Conservation (phyloP, 75 land plant genomes). For the Cryptomeria japonica region DNA sequence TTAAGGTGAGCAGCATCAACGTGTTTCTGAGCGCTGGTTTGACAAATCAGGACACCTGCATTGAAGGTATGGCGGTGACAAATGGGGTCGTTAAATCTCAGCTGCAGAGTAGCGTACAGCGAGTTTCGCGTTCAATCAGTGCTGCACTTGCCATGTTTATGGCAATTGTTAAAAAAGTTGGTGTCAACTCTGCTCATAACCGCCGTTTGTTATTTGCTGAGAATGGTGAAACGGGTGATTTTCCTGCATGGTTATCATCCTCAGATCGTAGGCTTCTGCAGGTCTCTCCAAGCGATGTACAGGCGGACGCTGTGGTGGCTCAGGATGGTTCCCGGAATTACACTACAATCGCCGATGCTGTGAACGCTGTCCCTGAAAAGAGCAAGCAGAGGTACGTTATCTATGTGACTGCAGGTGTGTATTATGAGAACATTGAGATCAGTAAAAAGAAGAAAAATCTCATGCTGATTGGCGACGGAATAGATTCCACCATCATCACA, state of each 20-base stretch:
- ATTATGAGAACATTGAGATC: constrained; percentile 22
- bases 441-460: constrained; percentile 16
- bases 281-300: constrained; percentile 1
- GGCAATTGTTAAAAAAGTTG: background rate
- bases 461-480: constrained; percentile 33
- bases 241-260: constrained; percentile 25
- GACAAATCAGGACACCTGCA: constrained; percentile 40
- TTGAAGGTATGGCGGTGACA: constrained; percentile 9
- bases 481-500: constrained; percentile 22
- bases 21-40: constrained; percentile 37
- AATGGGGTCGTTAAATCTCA: background rate
- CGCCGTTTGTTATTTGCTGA: background rate
- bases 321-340: constrained; percentile 48
- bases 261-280: constrained; percentile 29
- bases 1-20: constrained; percentile 11
- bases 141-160: constrained; percentile 5
- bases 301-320: constrained; percentile 49
- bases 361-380: constrained; percentile 26
- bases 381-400: constrained; percentile 14
- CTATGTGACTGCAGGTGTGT: constrained; percentile 32
- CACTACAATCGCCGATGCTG: constrained; percentile 37
- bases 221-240: constrained; percentile 4
- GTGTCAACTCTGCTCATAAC: background rate
- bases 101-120: background rate
- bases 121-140: constrained; percentile 15